Base-by-base conservation (phyloP, 805 yeast species). In the Wickerhamomyces alni region DNA sequence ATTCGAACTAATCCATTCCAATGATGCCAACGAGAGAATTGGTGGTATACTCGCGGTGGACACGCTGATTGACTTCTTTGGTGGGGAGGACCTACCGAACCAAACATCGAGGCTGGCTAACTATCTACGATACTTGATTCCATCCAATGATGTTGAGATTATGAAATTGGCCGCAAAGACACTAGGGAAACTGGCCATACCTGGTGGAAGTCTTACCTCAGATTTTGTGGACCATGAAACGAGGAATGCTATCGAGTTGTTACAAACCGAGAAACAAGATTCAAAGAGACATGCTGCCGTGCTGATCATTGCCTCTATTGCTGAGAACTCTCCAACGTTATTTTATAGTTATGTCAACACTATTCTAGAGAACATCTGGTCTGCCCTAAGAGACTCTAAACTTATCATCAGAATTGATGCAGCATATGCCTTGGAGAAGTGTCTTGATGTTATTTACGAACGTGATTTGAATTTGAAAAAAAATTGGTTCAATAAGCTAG, bases 31-130 rank as follows among this genome's bases (percentile, higher is more conserved):
- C 22, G 88, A 84, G 46, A 80, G 86, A 46, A 69, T 89, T 28
- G 98, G 97, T 16, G 98, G 96, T 32, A 82, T 91, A 25, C 75
- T 87, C 17, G 97, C 97, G 11, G 83, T 91, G 41, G 93, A 87
- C 59, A 80, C 93, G 2, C 71, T 91, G 44, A 85, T 91, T 38
- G 93, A 85, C 42, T 80, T 86, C 52, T 89, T 87, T 47, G 80
- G 86, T 9, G 87, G 87, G 16, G 91, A 84, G 50, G 96, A 88
- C 51, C 75, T 82, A 46, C 87, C 94, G 17, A 86, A 87, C 41
- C 89, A 86, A 61, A 85, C 94, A 3, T 87, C 96, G 7, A 70
- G 98, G 43, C 78, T 86, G 56, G 91, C 95, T n/a, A 91, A 87
- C 50, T 91, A 91, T 55, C 66, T 91, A 44, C 72, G 95, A 31